These are phyloP conservation scores for Penicillium cinerascens DNA, from an alignment of 495 filamentous ascomycete species.

Conservation along the genomic window DNA sequence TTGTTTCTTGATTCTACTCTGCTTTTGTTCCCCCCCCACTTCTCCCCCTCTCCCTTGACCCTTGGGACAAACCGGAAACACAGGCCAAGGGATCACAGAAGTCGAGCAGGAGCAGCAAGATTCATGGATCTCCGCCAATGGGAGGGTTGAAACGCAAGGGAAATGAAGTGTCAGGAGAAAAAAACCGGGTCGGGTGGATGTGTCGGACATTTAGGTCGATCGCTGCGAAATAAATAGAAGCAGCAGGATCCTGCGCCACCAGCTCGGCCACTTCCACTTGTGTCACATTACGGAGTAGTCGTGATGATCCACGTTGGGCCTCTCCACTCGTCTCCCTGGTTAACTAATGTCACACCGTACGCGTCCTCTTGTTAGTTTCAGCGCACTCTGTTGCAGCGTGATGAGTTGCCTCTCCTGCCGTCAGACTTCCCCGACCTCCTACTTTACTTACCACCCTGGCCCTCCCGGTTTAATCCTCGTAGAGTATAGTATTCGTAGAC, in stretches of 20 bases:
- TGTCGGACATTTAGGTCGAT: constrained; percentile 25
- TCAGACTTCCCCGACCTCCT: background rate
- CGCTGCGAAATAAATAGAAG: constrained; percentile 16
- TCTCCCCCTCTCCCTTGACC: background rate
- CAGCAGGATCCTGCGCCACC: constrained; percentile 7
- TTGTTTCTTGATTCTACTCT: background rate
- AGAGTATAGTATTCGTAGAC: too few species aligned
- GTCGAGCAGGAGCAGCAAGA: background rate
- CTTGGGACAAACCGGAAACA: background rate
- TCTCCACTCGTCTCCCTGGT: constrained; percentile 5
- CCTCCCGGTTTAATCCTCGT: background rate
- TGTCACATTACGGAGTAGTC: constrained; percentile 23
- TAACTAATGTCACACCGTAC: background rate
- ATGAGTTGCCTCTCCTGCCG: background rate
- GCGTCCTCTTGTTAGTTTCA: background rate
- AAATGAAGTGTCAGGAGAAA: constrained; percentile 5
- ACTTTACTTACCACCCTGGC: background rate
- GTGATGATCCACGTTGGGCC: constrained; percentile 25
- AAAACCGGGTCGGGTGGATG: constrained; percentile 18
- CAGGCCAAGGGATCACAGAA: too few species aligned
- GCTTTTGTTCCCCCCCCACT: background rate
- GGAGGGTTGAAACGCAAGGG: background rate
- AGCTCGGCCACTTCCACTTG: constrained; percentile 21
- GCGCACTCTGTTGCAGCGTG: background rate
- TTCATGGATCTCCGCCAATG: constrained; percentile 1